Evolutionary conservation across 1,284 basidiomycete genomes (phyloP).

Genomic region (Macrocybe sp.): DNA sequence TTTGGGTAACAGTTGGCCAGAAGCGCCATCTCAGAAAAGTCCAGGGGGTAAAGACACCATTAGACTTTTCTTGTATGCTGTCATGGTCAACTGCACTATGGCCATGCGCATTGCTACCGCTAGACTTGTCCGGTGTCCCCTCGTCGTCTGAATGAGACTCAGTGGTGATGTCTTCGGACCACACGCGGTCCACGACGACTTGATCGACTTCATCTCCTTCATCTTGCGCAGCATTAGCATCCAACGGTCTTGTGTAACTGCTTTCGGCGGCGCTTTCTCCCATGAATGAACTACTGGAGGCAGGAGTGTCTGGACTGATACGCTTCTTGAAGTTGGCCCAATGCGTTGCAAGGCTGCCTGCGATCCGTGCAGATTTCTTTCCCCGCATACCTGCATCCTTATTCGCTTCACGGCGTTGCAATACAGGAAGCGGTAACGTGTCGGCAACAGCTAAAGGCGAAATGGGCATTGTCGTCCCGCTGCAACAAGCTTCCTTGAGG

Average conservation of each 20-base stretch:
- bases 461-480: conserved; percentile 19
- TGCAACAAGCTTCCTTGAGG: conserved; percentile 17
- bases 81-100: conserved; percentile 26
- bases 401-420: conserved; percentile 13
- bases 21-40: conserved; percentile 27
- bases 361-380: conserved; percentile 23
- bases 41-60: conserved; percentile 20
- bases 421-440: conserved; percentile 21
- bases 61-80: conserved; percentile 19
- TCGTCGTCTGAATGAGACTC: conserved; percentile 46
- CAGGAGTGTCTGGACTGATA: conserved; percentile 34
- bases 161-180: conserved; percentile 52
- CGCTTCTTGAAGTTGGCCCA: conserved; percentile 34
- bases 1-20: conserved; percentile 33
- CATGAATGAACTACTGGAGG: conserved; percentile 32
- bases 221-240: conserved; percentile 20
- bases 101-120: conserved; percentile 29
- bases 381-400: conserved; percentile 13
- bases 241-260: conserved; percentile 23
- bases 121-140: conserved; percentile 40
- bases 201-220: conserved; percentile 46
- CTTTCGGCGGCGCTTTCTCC: conserved; percentile 38
- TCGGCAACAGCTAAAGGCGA: conserved; percentile 23
- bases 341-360: conserved; percentile 17
- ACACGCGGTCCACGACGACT: conserved; percentile 68